Percentiles rank a stretch among this genome's conserved stretches.
phyloP scores from a whole-genome alignment of 495 filamentous ascomycete species.

The Articulospora tetracladia region DNA sequence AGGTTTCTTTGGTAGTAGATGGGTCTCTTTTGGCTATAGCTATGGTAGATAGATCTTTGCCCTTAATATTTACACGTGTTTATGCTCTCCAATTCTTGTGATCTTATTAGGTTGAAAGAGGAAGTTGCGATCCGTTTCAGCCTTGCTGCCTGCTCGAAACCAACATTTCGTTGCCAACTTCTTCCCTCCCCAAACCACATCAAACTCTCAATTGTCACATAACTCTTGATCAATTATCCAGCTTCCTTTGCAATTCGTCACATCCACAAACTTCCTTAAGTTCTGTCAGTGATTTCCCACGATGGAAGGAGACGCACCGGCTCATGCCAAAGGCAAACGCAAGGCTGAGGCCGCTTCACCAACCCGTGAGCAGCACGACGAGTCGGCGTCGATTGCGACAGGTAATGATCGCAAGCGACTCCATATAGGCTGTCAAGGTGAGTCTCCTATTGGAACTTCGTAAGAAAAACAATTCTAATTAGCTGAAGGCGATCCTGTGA shows the following conservation, averaged over 20 bases:
- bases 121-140: too few relatives aligned
- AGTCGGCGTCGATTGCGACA: constrained; percentile 12
- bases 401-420: constrained; percentile 12
- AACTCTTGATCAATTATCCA: constrained; percentile 11
- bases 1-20: too few relatives aligned
- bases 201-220: too few relatives aligned
- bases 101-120: too few relatives aligned
- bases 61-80: too few relatives aligned
- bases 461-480: constrained; percentile 8
- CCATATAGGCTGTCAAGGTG: constrained; percentile 1
- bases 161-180: too few relatives aligned
- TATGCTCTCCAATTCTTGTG: too few relatives aligned
- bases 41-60: too few relatives aligned
- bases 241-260: constrained; percentile 9
- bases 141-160: too few relatives aligned
- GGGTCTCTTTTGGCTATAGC: too few relatives aligned
- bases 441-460: constrained; percentile 5
- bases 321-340: constrained; percentile 9
- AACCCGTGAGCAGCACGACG: constrained; percentile 5
- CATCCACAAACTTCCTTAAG: constrained; percentile 11
- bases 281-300: constrained; percentile 6
- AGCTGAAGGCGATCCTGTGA: constrained; percentile 6
- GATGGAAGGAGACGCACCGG: constrained; percentile 8
- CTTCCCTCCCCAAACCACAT: too few relatives aligned
- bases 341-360: constrained; percentile 11